Evolutionary conservation across 768 basidiomycete species (phyloP).

Genomic region (Butyriboletus loyo): DNA sequence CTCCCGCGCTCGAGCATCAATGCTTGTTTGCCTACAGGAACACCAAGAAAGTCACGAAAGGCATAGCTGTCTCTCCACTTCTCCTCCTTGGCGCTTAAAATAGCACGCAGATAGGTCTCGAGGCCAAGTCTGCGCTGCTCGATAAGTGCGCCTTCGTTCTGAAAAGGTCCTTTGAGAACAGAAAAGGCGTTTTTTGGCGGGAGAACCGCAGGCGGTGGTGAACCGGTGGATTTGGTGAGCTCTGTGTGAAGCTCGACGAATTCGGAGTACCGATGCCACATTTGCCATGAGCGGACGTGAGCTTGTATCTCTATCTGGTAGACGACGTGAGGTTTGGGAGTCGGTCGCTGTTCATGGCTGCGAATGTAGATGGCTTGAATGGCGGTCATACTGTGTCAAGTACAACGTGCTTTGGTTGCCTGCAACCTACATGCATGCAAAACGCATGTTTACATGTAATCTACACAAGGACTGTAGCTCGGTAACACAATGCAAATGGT

Average conservation of each 20-base stretch:
- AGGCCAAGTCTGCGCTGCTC: conserved; percentile 77
- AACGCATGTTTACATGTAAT: conserved; percentile 13
- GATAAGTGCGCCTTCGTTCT: conserved; percentile 53
- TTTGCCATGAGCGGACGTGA: conserved; percentile 87
- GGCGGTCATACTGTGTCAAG: conserved; percentile 49
- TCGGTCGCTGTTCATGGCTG: conserved; percentile 61
- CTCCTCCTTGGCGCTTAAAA: conserved; percentile 77
- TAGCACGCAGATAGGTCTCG: conserved; percentile 82
- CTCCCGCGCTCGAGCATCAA: conserved; percentile 22
- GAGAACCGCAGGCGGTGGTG: conserved; percentile 74
- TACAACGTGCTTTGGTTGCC: conserved; percentile 2
- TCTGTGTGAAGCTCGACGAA: conserved; percentile 86
- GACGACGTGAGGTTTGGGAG: conserved; percentile 77
- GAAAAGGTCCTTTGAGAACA: conserved; percentile 54
- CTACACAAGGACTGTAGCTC: conserved; percentile 9
- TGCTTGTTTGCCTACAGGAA: conserved; percentile 63
- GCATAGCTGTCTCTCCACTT: conserved; percentile 77
- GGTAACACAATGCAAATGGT: conserved; percentile 1
- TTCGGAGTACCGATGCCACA: conserved; percentile 94
- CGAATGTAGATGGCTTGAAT: conserved; percentile 76
- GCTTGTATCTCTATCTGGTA: conserved; percentile 85
- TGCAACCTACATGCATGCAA: not conserved
- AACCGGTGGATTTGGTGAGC: conserved; percentile 73
- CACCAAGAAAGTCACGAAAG: conserved; percentile 85
- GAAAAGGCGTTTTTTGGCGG: conserved; percentile 84